These are phyloP conservation scores for Alternaria sp. DNA, from an alignment of 2,329 filamentous ascomycete species.

Conservation along the genomic window DNA sequence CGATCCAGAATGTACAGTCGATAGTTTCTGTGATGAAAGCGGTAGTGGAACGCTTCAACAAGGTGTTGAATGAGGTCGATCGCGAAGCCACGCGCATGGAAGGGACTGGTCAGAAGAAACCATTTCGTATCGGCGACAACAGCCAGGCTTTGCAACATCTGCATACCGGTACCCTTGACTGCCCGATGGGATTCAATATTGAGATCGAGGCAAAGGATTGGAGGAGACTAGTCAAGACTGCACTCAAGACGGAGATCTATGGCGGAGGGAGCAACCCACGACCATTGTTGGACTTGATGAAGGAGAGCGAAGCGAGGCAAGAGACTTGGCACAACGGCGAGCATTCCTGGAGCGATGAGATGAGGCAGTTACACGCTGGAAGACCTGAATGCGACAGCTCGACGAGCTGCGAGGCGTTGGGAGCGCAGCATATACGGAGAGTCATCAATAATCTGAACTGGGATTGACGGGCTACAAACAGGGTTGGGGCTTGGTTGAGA, in stretches of 20 bases:
- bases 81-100: slow-evolving; percentile 46
- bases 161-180: slow-evolving; percentile 52
- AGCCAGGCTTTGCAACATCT: slow-evolving; percentile 47
- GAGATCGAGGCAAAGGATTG: slow-evolving; percentile 54
- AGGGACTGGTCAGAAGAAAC: slow-evolving; percentile 44
- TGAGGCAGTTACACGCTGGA: slow-evolving; percentile 24
- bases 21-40: slow-evolving; percentile 51
- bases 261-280: slow-evolving; percentile 42
- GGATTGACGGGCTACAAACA: slow-evolving; percentile 7
- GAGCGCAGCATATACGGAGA: slow-evolving; percentile 18
- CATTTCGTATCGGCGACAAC: slow-evolving; percentile 54
- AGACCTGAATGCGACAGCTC: slow-evolving; percentile 8
- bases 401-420: slow-evolving; percentile 22
- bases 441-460: slow-evolving; percentile 20
- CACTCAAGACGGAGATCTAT: slow-evolving; percentile 53
- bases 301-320: slow-evolving; percentile 52
- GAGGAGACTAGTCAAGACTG: slow-evolving; percentile 52
- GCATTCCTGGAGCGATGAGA: slow-evolving; percentile 22
- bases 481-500: not conserved
- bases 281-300: slow-evolving; percentile 45
- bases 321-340: slow-evolving; percentile 47
- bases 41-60: slow-evolving; percentile 51
- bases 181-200: slow-evolving; percentile 53
- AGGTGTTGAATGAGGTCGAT: slow-evolving; percentile 50
- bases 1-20: slow-evolving; percentile 54